These are phyloP conservation scores for Yamadazyma ubonensis DNA, from an alignment of 805 yeast genomes.

Conservation along the genomic window DNA sequence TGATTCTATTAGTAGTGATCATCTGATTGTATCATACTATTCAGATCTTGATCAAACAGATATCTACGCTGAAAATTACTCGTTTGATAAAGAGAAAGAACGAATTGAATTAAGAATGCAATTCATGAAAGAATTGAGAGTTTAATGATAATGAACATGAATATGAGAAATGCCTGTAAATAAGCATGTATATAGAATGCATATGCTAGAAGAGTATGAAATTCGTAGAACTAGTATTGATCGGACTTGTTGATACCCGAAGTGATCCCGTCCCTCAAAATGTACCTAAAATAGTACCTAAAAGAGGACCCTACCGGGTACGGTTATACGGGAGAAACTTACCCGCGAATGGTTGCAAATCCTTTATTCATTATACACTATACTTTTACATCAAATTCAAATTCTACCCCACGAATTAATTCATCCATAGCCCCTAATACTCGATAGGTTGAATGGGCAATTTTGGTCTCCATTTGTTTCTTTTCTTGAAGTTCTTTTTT, in stretches of 20 bases:
- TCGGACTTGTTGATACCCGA: no score
- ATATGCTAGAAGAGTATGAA: not conserved
- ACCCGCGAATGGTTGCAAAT: no score
- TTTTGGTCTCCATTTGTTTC: conserved; percentile 43
- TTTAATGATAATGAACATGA: conserved; percentile 11
- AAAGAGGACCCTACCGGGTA: no score
- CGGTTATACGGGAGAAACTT: no score
- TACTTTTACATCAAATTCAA: conserved; percentile 22
- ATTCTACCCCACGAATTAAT: conserved; percentile 46
- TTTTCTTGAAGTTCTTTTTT: conserved; percentile 39
- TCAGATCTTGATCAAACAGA: conserved; percentile 18
- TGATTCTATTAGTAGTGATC: conserved; percentile 21
- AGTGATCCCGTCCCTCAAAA: no score
- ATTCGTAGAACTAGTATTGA: no score
- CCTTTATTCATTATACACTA: not conserved
- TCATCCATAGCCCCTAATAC: conserved; percentile 58
- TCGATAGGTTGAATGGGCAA: conserved; percentile 54
- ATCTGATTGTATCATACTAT: conserved; percentile 23
- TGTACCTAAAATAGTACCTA: no score
- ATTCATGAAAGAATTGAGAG: conserved; percentile 33
- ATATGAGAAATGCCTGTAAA: not conserved
- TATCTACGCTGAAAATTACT: conserved; percentile 4
- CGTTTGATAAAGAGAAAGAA: conserved; percentile 33
- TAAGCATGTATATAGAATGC: conserved; percentile 4
- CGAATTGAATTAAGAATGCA: conserved; percentile 39